phyloP scores from a whole-genome alignment of 352 stramenopile species.

The Globisporangium mamillatum region DNA sequence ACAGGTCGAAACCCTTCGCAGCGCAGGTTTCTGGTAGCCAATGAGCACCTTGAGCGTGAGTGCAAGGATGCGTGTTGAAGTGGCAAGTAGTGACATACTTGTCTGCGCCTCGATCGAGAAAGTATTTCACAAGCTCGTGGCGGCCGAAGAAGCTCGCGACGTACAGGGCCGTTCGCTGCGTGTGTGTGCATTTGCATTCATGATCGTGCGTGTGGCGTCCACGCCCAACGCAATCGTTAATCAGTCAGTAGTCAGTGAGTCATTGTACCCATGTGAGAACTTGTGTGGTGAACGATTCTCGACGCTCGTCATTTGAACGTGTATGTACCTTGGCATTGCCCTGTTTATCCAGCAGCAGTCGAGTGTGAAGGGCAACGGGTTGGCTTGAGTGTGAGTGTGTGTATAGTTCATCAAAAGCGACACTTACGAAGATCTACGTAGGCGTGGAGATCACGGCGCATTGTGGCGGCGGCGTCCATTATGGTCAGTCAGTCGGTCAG shows the following conservation, averaged over 20 bases:
- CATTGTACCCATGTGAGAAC: background rate
- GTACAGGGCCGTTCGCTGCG: slow-evolving; percentile 57
- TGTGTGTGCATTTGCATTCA: background rate
- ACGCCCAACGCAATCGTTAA: background rate
- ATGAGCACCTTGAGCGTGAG: background rate
- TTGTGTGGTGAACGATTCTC: background rate
- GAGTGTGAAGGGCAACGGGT: background rate
- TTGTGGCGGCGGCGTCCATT: background rate
- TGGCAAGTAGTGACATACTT: slow-evolving; percentile 28
- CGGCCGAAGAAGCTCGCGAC: slow-evolving; percentile 66
- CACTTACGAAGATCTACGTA: slow-evolving; percentile 15
- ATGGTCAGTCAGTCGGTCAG: background rate
- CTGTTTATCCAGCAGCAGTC: background rate
- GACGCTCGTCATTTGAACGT: too few species aligned
- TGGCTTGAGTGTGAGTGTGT: background rate
- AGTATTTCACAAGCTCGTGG: slow-evolving; percentile 42
- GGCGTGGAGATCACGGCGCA: background rate
- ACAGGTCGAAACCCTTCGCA: slow-evolving; percentile 42
- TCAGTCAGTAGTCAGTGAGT: background rate
- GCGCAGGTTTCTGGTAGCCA: slow-evolving; percentile 35
- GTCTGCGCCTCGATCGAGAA: slow-evolving; percentile 58
- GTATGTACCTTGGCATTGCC: too few species aligned
- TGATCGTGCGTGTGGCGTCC: background rate
- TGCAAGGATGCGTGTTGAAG: background rate
- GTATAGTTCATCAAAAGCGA: background rate